These are phyloP conservation scores for Phytopythium cucurbitacearum DNA, from an alignment of 352 stramenopile species.

Conservation along the genomic window DNA sequence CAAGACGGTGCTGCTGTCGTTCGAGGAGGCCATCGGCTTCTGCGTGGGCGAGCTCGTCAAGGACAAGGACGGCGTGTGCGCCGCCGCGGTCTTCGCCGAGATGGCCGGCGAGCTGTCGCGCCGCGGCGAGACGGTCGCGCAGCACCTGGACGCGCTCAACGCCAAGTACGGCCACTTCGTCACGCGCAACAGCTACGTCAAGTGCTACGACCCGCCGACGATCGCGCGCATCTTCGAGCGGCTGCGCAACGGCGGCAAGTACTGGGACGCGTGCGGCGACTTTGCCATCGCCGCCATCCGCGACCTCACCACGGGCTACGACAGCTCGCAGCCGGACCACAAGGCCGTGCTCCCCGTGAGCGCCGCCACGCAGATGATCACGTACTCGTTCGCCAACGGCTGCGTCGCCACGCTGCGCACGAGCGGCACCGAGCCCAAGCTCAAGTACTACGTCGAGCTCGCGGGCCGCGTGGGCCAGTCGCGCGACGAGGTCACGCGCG, in stretches of 20 bases:
- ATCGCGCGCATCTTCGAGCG: constrained; percentile 89
- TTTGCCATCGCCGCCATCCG: constrained; percentile 78
- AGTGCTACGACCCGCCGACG: constrained; percentile 89
- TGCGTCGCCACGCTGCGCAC: constrained; percentile 96
- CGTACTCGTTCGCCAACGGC: constrained; percentile 94
- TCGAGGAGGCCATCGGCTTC: constrained; percentile 99
- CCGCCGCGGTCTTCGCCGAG: constrained; percentile 88
- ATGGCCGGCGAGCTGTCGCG: constrained; percentile 81
- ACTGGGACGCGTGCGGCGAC: constrained; percentile 80
- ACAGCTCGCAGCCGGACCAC: constrained; percentile 85
- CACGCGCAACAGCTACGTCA: constrained; percentile 97
- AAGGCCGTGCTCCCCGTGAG: constrained; percentile 90
- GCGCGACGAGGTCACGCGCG: constrained; percentile 48
- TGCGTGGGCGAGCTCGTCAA: constrained; percentile 95
- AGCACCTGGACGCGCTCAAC: constrained; percentile 88
- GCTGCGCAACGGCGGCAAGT: constrained; percentile 88
- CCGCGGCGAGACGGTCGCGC: constrained; percentile 48
- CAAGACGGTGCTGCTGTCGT: constrained; percentile 94
- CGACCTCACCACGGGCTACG: constrained; percentile 88
- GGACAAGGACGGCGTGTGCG: constrained; percentile 98
- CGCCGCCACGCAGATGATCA: constrained; percentile 95
- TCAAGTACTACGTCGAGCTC: constrained; percentile 99
- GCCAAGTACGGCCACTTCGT: constrained; percentile 96
- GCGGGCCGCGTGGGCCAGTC: constrained; percentile 61
- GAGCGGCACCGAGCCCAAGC: constrained; percentile 98